A percentile compares a stretch with the other conserved stretches of the same genome.
Conservation (phyloP, 352 stramenopile genomes). For the Phytophthora agathidicida region DNA sequence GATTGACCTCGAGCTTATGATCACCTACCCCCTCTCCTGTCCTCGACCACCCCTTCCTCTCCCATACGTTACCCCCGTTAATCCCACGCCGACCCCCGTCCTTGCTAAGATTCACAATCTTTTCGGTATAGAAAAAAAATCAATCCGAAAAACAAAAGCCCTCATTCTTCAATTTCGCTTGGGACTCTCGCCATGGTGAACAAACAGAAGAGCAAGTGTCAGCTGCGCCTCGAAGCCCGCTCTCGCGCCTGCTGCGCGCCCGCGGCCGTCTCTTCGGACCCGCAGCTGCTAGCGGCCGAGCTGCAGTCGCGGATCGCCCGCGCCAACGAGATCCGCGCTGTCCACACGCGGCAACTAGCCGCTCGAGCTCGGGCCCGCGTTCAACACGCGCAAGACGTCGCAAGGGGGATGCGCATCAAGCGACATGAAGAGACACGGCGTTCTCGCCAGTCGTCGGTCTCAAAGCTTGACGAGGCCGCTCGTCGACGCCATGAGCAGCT, state of each 20-base stretch:
- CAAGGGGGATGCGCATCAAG: constrained; percentile 54
- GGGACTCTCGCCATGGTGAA: constrained; percentile 45
- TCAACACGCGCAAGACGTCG: constrained; percentile 62
- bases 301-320: constrained; percentile 56
- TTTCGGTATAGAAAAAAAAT: constrained; percentile 12
- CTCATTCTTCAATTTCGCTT: constrained; percentile 69
- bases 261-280: constrained; percentile 10
- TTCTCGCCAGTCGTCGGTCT: constrained; percentile 37
- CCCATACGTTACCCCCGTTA: not conserved
- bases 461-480: constrained; percentile 55
- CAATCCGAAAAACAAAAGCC: constrained; percentile 28
- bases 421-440: constrained; percentile 46
- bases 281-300: constrained; percentile 24
- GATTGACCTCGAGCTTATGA: constrained; percentile 21
- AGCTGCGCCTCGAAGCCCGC: constrained; percentile 69
- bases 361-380: constrained; percentile 53
- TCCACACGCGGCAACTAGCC: constrained; percentile 45
- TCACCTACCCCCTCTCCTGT: constrained; percentile 49
- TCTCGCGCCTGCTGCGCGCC: constrained; percentile 32
- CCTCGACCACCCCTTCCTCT: not conserved
- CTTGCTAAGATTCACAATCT: constrained; percentile 9
- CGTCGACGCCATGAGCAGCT: constrained; percentile 53
- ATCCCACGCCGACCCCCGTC: not conserved
- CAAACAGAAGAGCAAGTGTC: constrained; percentile 71
- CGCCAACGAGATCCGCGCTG: constrained; percentile 53